A percentile compares a stretch with the other conserved stretches of the same genome.
Evolutionary conservation across 106 monocot genomes (phyloP).

Genomic region (Platanthera zijinensis): DNA sequence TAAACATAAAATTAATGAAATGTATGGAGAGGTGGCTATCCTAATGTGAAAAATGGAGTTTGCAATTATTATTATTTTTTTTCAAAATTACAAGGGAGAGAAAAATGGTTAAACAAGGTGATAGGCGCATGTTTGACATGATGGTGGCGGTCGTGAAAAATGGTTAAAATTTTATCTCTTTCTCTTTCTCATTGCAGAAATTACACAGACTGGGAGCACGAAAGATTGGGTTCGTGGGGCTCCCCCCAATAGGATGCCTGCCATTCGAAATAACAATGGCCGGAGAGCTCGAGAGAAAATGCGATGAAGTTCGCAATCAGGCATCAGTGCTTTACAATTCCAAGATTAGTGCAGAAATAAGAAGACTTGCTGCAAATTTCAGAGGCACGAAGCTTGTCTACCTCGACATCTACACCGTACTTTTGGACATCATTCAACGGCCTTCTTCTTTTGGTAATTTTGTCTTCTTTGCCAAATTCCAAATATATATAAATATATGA

Average conservation of each 20-base stretch:
- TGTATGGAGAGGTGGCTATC: too few species aligned
- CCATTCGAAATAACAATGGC: neutral
- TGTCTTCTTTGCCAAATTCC: too few species aligned
- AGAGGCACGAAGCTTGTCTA: neutral
- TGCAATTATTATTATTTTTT: too few species aligned
- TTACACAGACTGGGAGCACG: neutral
- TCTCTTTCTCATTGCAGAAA: neutral
- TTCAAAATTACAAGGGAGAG: too few species aligned
- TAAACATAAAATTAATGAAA: too few species aligned
- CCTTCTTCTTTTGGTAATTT: too few species aligned
- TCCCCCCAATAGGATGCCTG: constrained; percentile 3
- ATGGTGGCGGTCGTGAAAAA: too few species aligned
- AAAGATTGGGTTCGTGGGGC: neutral
- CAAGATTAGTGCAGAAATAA: neutral
- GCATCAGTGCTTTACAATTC: neutral
- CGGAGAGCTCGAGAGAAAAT: neutral
- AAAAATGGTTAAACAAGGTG: too few species aligned
- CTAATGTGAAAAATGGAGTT: too few species aligned
- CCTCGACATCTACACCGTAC: neutral
- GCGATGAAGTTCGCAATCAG: neutral
- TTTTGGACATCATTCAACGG: neutral
- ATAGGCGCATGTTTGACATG: too few species aligned
- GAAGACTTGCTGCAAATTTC: neutral
- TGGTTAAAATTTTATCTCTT: neutral
- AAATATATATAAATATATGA: too few species aligned